Evolutionary conservation across 225 moss, liverwort and hornwort species (phyloP).

Genomic region (Asterella californica): DNA sequence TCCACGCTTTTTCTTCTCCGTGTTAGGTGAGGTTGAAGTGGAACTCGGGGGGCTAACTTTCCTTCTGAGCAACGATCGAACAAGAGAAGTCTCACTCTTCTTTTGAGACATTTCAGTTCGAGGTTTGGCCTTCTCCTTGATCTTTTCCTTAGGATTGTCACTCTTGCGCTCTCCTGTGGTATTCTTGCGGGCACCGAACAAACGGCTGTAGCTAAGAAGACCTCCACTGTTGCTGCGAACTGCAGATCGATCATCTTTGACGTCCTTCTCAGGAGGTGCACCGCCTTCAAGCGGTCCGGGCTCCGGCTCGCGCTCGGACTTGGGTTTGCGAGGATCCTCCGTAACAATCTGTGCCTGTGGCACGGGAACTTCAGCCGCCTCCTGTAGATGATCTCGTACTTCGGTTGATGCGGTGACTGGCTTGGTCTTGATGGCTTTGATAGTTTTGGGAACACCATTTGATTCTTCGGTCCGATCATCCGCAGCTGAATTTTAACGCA

Average conservation of each 20-base stretch:
- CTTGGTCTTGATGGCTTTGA: conserved; percentile 2
- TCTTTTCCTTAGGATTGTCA: conserved; percentile 26
- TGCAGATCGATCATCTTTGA: conserved; percentile 16
- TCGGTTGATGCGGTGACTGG: not conserved
- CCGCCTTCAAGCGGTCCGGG: not conserved
- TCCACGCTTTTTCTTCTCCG: conserved; percentile 40
- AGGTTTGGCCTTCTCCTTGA: conserved; percentile 24
- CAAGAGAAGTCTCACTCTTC: conserved; percentile 38
- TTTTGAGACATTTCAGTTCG: conserved; percentile 2
- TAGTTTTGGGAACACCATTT: not conserved
- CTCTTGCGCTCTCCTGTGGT: conserved; percentile 33
- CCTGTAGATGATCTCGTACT: conserved; percentile 13
- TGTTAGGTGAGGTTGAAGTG: conserved; percentile 20
- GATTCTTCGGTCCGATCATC: not conserved
- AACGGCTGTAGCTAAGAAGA: conserved; percentile 38
- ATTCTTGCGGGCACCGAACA: conserved; percentile 38
- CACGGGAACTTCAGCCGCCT: not conserved
- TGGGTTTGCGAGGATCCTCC: not conserved
- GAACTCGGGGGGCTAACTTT: conserved; percentile 20
- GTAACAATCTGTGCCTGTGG: conserved; percentile 1
- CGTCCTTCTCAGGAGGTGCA: not conserved
- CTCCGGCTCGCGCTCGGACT: not conserved
- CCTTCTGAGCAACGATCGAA: conserved; percentile 40
- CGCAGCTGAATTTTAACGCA: not conserved
- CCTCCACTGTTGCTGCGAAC: conserved; percentile 31